These are phyloP conservation scores for Quercus alba DNA, from an alignment of 306 rosid genomes.

Conservation along the genomic window DNA sequence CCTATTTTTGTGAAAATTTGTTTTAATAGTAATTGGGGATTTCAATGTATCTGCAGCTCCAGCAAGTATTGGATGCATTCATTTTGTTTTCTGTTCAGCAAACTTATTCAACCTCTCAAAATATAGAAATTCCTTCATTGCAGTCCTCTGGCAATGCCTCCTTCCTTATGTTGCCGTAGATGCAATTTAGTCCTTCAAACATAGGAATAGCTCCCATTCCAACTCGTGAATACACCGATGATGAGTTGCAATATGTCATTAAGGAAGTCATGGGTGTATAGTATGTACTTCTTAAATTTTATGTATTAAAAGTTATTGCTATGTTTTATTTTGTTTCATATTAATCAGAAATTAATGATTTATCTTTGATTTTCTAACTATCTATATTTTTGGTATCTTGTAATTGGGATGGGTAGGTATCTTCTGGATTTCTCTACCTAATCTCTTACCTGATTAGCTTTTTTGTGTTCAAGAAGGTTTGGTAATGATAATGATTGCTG, in stretches of 20 bases:
- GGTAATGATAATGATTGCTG: constrained; percentile 22
- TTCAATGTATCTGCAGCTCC: constrained; percentile 62
- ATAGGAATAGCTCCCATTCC: constrained; percentile 87
- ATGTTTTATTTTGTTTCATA: too few relatives aligned
- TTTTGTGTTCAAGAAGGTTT: constrained; percentile 84
- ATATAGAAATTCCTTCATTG: constrained; percentile 33
- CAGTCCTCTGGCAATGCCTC: constrained; percentile 30
- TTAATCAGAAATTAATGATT: constrained; percentile 1
- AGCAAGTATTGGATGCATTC: constrained; percentile 83
- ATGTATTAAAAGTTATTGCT: not conserved
- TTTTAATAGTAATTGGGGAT: constrained; percentile 16
- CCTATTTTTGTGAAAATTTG: constrained; percentile 5
- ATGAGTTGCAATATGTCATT: constrained; percentile 86
- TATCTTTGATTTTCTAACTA: constrained; percentile 17
- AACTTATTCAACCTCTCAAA: constrained; percentile 30
- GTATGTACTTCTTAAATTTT: constrained; percentile 43
- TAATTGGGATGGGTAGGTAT: constrained; percentile 59
- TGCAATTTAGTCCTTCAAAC: constrained; percentile 57
- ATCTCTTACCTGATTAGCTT: constrained; percentile 84
- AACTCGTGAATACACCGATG: constrained; percentile 87
- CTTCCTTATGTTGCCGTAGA: constrained; percentile 45
- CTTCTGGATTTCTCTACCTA: constrained; percentile 91
- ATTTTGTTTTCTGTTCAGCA: constrained; percentile 78
- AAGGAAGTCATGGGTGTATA: constrained; percentile 85
- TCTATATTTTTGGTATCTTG: constrained; percentile 20